Evolutionary conservation across 2,329 filamentous ascomycete species (phyloP).

Genomic region (Penicillium sp.): DNA sequence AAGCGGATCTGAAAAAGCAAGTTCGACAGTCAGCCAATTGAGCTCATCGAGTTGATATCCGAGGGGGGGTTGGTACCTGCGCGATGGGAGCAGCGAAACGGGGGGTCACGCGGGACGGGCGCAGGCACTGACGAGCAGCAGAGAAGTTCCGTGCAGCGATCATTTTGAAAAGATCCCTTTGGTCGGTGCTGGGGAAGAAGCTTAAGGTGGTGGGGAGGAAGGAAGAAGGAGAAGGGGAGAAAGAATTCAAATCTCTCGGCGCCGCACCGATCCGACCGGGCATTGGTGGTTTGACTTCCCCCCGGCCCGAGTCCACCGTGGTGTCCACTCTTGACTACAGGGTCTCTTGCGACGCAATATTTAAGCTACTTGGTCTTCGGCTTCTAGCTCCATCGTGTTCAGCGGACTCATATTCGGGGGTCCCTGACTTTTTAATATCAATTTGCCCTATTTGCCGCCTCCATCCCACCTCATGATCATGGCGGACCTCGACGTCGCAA

Average conservation of each 20-base stretch:
- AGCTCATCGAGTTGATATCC: slow-evolving; percentile 10
- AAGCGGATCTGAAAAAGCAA: slow-evolving; percentile 57
- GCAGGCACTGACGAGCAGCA: slow-evolving; percentile 76
- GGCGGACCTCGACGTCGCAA: slow-evolving; percentile 79
- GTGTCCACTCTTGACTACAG: slow-evolving; percentile 11
- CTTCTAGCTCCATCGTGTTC: background rate
- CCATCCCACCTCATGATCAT: slow-evolving; percentile 36
- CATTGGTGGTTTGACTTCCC: slow-evolving; percentile 25
- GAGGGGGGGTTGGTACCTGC: slow-evolving; percentile 54
- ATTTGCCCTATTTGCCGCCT: slow-evolving; percentile 13
- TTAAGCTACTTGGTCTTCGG: slow-evolving; percentile 1
- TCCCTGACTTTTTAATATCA: slow-evolving; percentile 2
- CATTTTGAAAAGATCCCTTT: slow-evolving; percentile 61
- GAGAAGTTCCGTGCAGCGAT: slow-evolving; percentile 77
- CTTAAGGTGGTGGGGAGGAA: slow-evolving; percentile 22
- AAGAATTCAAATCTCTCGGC: slow-evolving; percentile 29
- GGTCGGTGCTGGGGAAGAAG: slow-evolving; percentile 16
- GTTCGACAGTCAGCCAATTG: slow-evolving; percentile 21
- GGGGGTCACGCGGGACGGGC: slow-evolving; percentile 57
- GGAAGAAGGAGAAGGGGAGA: slow-evolving; percentile 16
- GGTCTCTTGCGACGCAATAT: background rate
- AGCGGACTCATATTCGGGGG: background rate
- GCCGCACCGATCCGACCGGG: slow-evolving; percentile 26
- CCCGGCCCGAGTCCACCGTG: slow-evolving; percentile 24
- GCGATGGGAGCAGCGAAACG: slow-evolving; percentile 51